Base-by-base conservation (phyloP, 192 early-diverging fungal species). In the Martensiomyces pterosporus region DNA sequence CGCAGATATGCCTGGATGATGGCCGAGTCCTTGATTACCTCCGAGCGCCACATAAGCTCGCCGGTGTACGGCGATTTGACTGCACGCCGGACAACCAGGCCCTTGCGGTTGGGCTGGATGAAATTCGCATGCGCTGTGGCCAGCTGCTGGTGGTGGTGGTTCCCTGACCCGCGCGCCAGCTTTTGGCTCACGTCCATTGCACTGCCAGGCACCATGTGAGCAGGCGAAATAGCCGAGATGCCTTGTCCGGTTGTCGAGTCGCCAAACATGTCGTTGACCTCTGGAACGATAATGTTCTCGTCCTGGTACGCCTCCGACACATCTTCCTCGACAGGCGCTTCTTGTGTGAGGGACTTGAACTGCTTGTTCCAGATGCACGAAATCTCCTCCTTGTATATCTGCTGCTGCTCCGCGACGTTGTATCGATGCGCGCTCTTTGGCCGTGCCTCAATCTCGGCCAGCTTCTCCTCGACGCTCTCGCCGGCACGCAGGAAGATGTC, bases 311-410 rank as follows among this genome's bases (percentile, higher is more conserved):
- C 58, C n/a, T 67, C 64, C 0, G 55, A 22, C 38, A 66, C 55
- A 1, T 26, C 57, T 34, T 39, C 37, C 1, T 37, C 40, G 18
- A 78, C 76, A 33, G 85, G 83, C 33, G 65, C 52, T 3, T 39
- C 44, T n/a, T 63, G 81, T 19, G 79, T 80, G 26, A 95, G 66
- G 1, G 88, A 70, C 32, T 61, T 43, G 36, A 81, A 81, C 59
- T 98, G 95, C 25, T 85, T 82, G 43, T 87, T 91, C 95, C 95
- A 98, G 38, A 96, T 96, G 15, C 90, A 74, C 17, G 82, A 80
- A 47, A 96, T 93, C 79, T 98, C 95, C 49, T 92, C 88, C 52
- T 78, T 79, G 65, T 98, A 98, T 4, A 93, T 91, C 54, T 89
- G 84, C 66, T 95, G 91, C 66, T 98, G 93, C 59, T 98, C 94